Conservation (phyloP, 208 protist genomes). For the Borovskyia barvae region DNA sequence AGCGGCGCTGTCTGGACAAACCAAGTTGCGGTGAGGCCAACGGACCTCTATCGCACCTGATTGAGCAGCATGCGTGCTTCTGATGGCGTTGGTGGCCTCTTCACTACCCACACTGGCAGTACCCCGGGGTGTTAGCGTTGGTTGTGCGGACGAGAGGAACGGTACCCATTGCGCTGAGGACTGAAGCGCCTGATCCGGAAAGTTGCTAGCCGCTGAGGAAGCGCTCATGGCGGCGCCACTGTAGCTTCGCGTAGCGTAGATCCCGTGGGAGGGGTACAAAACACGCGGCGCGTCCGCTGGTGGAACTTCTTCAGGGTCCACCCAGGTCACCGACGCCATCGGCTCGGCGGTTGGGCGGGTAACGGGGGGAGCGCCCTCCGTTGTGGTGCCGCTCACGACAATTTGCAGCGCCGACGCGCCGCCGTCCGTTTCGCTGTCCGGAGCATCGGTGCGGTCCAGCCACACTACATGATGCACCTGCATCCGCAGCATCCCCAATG, state of each 20-base stretch:
- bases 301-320: neutral
- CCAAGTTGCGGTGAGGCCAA: conserved; percentile 21
- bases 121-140: no score
- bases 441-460: conserved; percentile 8
- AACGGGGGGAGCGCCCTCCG: neutral
- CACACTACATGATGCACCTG: conserved; percentile 14
- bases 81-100: no score
- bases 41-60: conserved; percentile 17
- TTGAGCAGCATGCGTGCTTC: no score
- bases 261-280: conserved; percentile 2
- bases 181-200: no score
- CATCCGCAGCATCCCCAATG: conserved; percentile 3
- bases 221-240: no score
- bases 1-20: conserved; percentile 3
- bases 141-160: no score
- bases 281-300: conserved; percentile 10
- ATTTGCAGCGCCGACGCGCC: neutral
- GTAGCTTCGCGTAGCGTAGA: no score
- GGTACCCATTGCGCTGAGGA: neutral
- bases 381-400: neutral
- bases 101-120: no score
- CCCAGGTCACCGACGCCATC: conserved; percentile 1
- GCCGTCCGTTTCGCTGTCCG: neutral
- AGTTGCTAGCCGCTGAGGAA: no score
- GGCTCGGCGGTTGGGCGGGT: neutral